These are phyloP conservation scores for Eutrema heterophyllum DNA, from an alignment of 345 rosid species.

Conservation along the genomic window DNA sequence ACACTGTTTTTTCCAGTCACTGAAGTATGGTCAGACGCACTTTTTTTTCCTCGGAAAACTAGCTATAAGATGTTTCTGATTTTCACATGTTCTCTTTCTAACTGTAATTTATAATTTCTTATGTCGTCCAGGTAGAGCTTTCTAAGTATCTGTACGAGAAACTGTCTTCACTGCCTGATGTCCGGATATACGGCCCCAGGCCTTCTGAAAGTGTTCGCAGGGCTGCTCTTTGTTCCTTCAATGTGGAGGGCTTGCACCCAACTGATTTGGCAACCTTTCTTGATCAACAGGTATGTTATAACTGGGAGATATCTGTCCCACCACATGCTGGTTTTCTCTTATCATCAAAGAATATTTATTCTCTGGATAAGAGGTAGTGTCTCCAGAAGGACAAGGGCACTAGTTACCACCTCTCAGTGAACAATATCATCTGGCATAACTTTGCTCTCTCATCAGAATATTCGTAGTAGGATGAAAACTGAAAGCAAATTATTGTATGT, in stretches of 20 bases:
- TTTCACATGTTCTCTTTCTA: background rate
- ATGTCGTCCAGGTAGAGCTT: slow-evolving; percentile 51
- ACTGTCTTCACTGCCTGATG: slow-evolving; percentile 51
- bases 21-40: background rate
- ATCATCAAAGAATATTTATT: background rate
- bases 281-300: slow-evolving; percentile 71
- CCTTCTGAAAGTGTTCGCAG: slow-evolving; percentile 58
- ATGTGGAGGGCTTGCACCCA: slow-evolving; percentile 73
- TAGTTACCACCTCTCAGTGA: background rate
- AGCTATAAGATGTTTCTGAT: background rate
- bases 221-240: slow-evolving; percentile 88
- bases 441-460: background rate
- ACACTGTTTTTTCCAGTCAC: background rate
- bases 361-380: background rate
- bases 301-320: background rate
- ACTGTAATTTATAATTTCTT: background rate
- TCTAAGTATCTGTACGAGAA: slow-evolving; percentile 66
- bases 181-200: slow-evolving; percentile 80
- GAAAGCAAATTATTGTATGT: slow-evolving; percentile 6
- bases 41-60: background rate
- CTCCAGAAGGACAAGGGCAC: background rate
- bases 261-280: slow-evolving; percentile 91
- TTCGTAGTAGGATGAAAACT: background rate
- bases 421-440: background rate
- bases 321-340: slow-evolving; percentile 2